phyloP scores from a whole-genome alignment of 306 rosid genomes.

The Quercus aquifolioides region DNA sequence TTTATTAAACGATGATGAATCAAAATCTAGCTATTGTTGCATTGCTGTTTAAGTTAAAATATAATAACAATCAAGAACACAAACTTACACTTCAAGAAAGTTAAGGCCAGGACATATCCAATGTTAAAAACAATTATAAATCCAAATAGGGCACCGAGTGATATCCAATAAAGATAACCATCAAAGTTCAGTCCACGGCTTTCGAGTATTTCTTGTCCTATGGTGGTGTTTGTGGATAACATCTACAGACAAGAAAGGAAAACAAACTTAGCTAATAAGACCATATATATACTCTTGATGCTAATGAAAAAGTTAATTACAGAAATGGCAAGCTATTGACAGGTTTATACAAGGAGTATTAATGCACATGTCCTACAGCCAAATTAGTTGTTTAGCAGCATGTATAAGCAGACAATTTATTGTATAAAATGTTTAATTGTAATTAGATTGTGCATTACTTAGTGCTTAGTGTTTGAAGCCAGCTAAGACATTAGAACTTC shows the following conservation, averaged over 20 bases:
- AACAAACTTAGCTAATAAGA: background rate
- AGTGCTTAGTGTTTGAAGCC: background rate
- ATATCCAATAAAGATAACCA: conserved; percentile 35
- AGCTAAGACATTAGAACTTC: background rate
- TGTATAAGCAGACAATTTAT: background rate
- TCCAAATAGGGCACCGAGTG: conserved; percentile 41
- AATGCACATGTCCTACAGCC: too few species aligned
- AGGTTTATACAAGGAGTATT: too few species aligned
- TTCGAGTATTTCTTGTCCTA: conserved; percentile 25
- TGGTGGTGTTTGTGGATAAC: conserved; percentile 11
- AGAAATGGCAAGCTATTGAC: background rate
- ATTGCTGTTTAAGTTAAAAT: background rate
- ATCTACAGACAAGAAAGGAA: conserved; percentile 7
- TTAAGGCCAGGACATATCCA: conserved; percentile 31
- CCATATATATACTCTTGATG: background rate
- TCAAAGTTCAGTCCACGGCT: conserved; percentile 38
- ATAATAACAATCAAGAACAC: background rate
- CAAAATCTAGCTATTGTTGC: background rate
- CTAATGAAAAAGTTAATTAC: background rate
- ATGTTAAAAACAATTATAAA: conserved; percentile 34
- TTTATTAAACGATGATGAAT: background rate
- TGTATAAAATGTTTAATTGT: conserved; percentile 16
- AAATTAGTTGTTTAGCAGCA: too few species aligned
- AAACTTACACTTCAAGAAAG: conserved; percentile 39
- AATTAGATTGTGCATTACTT: too few species aligned